Percentiles rank a stretch among this genome's conserved stretches.
These are phyloP conservation scores for Sisymbrium irio DNA, from an alignment of 345 rosid species.

Conservation along the genomic window DNA sequence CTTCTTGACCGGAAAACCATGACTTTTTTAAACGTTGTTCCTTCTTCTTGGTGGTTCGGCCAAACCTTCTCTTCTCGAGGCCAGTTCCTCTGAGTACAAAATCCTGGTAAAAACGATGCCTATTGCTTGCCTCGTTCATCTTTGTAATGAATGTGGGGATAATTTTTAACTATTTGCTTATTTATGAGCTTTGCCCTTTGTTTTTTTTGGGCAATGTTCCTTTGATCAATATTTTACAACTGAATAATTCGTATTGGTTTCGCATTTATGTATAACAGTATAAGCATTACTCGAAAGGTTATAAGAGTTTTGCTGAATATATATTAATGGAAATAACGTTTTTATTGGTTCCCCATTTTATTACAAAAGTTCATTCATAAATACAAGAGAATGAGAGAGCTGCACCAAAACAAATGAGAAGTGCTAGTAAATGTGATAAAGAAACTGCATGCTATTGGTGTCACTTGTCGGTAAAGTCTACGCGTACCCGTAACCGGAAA, in stretches of 20 bases:
- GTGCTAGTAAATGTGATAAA: neutral
- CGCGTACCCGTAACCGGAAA: too few species aligned
- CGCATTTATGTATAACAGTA: slow-evolving; percentile 22
- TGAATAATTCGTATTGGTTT: neutral
- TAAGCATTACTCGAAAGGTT: slow-evolving; percentile 12
- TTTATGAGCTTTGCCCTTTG: slow-evolving; percentile 24
- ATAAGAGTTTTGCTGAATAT: neutral
- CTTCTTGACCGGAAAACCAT: slow-evolving; percentile 51
- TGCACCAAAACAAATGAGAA: neutral
- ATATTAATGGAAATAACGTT: slow-evolving; percentile 13
- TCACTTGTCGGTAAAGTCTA: neutral
- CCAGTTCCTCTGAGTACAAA: slow-evolving; percentile 45
- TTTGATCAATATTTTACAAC: neutral
- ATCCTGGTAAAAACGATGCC: neutral
- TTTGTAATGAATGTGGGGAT: neutral
- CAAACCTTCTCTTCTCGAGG: slow-evolving; percentile 64
- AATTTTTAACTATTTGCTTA: slow-evolving; percentile 2
- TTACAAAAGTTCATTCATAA: neutral
- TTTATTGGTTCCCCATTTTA: neutral
- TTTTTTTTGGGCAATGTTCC: slow-evolving; percentile 32
- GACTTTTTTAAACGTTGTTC: slow-evolving; percentile 56
- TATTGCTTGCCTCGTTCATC: neutral
- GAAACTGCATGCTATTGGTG: neutral
- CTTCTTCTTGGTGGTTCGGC: slow-evolving; percentile 66
- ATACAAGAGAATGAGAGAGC: neutral